phyloP scores from a whole-genome alignment of 2,329 filamentous ascomycete genomes.

The Cytospora leucostoma region DNA sequence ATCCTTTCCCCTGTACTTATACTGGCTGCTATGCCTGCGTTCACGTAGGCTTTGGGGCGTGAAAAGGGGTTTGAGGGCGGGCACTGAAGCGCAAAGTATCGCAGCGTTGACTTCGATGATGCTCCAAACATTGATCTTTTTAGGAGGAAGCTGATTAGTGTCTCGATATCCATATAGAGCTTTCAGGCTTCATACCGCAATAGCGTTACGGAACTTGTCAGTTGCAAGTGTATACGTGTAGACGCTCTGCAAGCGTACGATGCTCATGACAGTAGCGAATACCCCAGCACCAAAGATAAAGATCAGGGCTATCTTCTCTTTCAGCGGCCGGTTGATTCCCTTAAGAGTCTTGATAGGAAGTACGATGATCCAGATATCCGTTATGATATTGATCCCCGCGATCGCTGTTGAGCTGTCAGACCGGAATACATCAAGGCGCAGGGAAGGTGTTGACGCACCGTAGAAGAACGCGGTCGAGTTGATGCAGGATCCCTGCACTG shows the following conservation, averaged over 20 bases:
- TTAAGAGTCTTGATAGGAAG: constrained; percentile 48
- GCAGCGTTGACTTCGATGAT: constrained; percentile 52
- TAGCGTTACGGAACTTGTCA: constrained; percentile 38
- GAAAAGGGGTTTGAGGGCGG: constrained; percentile 52
- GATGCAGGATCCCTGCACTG: constrained; percentile 41
- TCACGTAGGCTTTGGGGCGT: constrained; percentile 21
- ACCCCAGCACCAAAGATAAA: constrained; percentile 45
- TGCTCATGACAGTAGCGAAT: constrained; percentile 41
- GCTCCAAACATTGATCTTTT: constrained; percentile 45
- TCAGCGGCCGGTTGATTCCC: constrained; percentile 47
- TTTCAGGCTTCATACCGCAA: not conserved
- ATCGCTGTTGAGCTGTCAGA: constrained; percentile 36
- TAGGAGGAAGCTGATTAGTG: not conserved
- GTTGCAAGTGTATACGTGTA: constrained; percentile 39
- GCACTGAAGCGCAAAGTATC: constrained; percentile 51
- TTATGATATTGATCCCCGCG: constrained; percentile 47
- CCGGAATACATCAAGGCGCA: not conserved
- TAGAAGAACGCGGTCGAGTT: constrained; percentile 46
- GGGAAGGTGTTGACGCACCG: not conserved
- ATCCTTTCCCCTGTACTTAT: constrained; percentile 1
- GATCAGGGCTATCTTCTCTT: constrained; percentile 53
- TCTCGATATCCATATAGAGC: not conserved
- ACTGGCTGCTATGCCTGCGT: not conserved
- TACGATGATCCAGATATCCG: constrained; percentile 48
- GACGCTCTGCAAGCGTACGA: constrained; percentile 44